Conservation (phyloP, 208 protist genomes). For the Entamoeba dispar region DNA sequence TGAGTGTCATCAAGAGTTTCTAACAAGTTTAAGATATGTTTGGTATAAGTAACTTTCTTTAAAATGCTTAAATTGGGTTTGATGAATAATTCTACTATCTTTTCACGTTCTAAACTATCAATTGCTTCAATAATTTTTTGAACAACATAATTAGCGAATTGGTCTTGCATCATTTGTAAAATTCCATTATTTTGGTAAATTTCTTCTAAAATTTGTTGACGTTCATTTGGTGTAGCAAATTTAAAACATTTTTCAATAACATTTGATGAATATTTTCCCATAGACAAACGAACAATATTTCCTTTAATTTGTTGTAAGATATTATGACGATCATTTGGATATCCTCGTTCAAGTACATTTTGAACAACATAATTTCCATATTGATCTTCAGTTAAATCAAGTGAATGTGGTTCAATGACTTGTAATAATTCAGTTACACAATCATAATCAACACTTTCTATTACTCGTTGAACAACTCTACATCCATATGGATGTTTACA, state of each 20-base stretch:
- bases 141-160: too few relatives aligned
- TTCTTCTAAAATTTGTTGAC: neutral
- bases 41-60: neutral
- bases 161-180: neutral
- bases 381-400: neutral
- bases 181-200: neutral
- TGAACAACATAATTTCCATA: conserved; percentile 14
- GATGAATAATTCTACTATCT: neutral
- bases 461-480: conserved; percentile 89
- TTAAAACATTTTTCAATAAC: neutral
- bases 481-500: conserved; percentile 91
- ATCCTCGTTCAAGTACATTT: neutral
- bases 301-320: neutral
- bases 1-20: neutral
- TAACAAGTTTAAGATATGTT: neutral
- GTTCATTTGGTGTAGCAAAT: neutral
- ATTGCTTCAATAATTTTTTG: neutral
- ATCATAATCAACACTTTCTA: conserved; percentile 68
- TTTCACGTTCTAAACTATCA: neutral
- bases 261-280: neutral
- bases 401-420: neutral
- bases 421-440: conserved; percentile 25
- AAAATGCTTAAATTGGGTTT: neutral
- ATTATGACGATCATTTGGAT: neutral
- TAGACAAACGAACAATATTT: neutral